phyloP scores from a whole-genome alignment of 331 rosid genomes.

The Spiraea crenata region DNA sequence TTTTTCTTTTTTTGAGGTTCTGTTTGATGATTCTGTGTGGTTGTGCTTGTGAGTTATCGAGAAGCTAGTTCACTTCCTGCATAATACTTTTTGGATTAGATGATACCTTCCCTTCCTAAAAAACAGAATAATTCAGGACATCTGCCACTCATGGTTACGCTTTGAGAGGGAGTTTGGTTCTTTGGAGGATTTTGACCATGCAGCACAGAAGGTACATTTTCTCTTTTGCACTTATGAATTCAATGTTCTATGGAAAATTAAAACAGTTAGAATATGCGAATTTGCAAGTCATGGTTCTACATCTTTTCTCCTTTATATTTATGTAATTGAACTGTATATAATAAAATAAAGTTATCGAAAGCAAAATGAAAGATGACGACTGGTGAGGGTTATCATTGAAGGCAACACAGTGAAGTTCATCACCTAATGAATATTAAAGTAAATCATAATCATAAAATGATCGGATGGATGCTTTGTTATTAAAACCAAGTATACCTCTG shows the following conservation, averaged over 20 bases:
- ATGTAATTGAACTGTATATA: neutral
- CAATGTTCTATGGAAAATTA: conserved; percentile 1
- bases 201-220: conserved; percentile 66
- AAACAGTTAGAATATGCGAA: neutral
- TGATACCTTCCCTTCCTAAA: conserved; percentile 75
- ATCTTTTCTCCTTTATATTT: neutral
- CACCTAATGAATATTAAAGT: no score
- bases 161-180: conserved; percentile 89
- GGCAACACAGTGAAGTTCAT: no score
- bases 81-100: conserved; percentile 54
- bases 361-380: neutral
- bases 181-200: conserved; percentile 75
- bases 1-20: neutral
- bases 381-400: neutral
- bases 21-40: neutral
- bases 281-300: neutral
- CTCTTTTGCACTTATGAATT: conserved; percentile 7
- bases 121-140: conserved; percentile 89
- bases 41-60: neutral
- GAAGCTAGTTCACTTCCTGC: neutral
- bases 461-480: no score
- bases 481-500: no score
- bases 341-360: neutral
- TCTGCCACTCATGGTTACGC: conserved; percentile 83
- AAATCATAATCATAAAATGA: no score